Conservation (phyloP, 257 asterid species). For the Salvia miltiorrhiza region DNA sequence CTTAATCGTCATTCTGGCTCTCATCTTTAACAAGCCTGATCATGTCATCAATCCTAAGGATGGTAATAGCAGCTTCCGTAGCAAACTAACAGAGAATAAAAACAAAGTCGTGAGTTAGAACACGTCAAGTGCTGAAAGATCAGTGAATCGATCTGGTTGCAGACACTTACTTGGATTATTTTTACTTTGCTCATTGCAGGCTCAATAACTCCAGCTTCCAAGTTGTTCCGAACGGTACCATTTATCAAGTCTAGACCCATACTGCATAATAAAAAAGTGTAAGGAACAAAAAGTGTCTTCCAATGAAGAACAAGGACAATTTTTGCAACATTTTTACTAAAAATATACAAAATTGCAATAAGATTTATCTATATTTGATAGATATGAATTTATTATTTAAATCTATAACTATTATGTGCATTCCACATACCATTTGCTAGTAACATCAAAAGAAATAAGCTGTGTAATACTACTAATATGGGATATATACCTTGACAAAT, state of each 20-base stretch:
- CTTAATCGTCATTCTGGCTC: slow-evolving; percentile 41
- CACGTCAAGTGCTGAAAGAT: no score
- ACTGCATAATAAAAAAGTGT: slow-evolving; percentile 34
- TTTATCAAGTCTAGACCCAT: slow-evolving; percentile 89
- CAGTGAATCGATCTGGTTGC: no score
- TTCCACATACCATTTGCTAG: no score
- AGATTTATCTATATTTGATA: no score
- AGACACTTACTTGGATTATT: slow-evolving; percentile 68
- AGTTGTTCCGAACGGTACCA: slow-evolving; percentile 75
- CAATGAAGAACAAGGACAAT: no score
- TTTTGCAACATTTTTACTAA: no score
- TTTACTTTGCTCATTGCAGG: slow-evolving; percentile 99
- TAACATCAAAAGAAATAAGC: no score
- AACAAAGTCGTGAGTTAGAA: neutral
- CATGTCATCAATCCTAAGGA: slow-evolving; percentile 98
- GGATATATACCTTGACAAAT: slow-evolving; percentile 67
- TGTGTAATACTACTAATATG: no score
- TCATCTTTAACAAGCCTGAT: slow-evolving; percentile 88
- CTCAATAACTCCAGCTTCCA: slow-evolving; percentile 95
- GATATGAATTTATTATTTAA: no score
- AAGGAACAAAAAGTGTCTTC: neutral
- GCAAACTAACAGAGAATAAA: slow-evolving; percentile 66
- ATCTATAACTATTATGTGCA: neutral
- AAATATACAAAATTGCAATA: no score
- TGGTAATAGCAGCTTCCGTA: slow-evolving; percentile 94